Evolutionary conservation across 2,329 filamentous ascomycete species (phyloP).

Genomic region (Colletotrichum eleusines): DNA sequence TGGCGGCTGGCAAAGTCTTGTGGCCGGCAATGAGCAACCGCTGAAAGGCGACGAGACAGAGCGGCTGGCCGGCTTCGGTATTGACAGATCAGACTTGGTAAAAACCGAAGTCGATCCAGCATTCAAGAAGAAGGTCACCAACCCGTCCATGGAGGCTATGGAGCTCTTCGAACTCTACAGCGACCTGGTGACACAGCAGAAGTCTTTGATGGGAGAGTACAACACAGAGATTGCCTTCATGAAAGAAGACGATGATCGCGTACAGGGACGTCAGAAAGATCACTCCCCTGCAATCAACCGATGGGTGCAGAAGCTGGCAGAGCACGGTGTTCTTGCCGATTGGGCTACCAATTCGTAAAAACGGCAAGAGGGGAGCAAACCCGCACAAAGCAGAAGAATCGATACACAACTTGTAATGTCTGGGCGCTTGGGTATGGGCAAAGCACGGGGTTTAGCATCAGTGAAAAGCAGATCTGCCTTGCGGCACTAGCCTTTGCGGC

Average conservation of each 20-base stretch:
- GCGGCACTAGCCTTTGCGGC: background rate
- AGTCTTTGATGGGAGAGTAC: slow-evolving; percentile 58
- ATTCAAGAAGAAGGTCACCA: slow-evolving; percentile 24
- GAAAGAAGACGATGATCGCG: slow-evolving; percentile 63
- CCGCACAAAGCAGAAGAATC: background rate
- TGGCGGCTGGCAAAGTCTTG: slow-evolving; percentile 13
- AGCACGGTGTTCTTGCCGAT: slow-evolving; percentile 70
- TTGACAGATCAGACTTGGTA: slow-evolving; percentile 46
- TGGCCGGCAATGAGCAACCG: slow-evolving; percentile 31
- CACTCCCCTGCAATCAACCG: slow-evolving; percentile 76
- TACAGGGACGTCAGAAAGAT: slow-evolving; percentile 71
- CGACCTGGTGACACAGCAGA: slow-evolving; percentile 56
- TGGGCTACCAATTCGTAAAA: slow-evolving; percentile 44
- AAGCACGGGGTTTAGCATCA: background rate
- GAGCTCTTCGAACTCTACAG: slow-evolving; percentile 53
- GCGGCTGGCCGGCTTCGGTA: slow-evolving; percentile 49
- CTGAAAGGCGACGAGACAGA: slow-evolving; percentile 44
- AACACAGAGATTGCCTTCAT: slow-evolving; percentile 60
- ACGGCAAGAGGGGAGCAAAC: background rate
- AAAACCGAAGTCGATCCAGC: slow-evolving; percentile 40
- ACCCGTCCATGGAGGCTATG: slow-evolving; percentile 29
- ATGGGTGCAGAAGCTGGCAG: slow-evolving; percentile 78
- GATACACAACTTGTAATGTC: slow-evolving; percentile 11
- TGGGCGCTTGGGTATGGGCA: slow-evolving; percentile 9
- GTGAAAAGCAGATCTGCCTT: background rate